Conservation (phyloP, 768 basidiomycete species). For the Calvatia gigantea region DNA sequence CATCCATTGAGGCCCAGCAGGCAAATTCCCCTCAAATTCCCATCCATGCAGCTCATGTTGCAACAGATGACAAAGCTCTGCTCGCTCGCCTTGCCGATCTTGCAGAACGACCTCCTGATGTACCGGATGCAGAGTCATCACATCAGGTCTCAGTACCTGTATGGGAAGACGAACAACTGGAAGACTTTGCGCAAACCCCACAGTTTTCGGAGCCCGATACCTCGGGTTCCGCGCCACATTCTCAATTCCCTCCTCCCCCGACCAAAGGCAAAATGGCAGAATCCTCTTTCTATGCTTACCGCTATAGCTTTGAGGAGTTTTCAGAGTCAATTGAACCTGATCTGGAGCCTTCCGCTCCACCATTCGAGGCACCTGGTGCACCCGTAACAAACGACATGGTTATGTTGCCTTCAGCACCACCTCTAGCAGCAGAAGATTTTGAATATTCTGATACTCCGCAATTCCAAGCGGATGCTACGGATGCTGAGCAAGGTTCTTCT, state of each 20-base stretch:
- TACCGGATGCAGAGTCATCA: conserved; percentile 12
- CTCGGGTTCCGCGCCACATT: conserved; percentile 18
- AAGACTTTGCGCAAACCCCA: conserved; percentile 26
- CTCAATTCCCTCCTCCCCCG: conserved; percentile 41
- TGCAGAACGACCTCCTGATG: conserved; percentile 51
- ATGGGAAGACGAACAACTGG: conserved; percentile 49
- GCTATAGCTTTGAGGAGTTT: conserved; percentile 38
- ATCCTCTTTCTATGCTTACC: conserved; percentile 37
- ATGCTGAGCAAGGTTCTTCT: conserved; percentile 13
- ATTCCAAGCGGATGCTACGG: conserved; percentile 12
- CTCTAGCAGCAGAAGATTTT: conserved; percentile 25
- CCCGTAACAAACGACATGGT: conserved; percentile 24
- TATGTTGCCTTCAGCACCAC: conserved; percentile 49
- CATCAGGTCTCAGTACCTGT: conserved; percentile 43
- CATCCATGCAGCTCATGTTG: conserved; percentile 50
- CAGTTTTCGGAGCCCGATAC: conserved; percentile 3
- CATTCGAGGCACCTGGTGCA: conserved; percentile 40
- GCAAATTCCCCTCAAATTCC: conserved; percentile 14
- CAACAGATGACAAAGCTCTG: conserved; percentile 61
- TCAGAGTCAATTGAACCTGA: conserved; percentile 27
- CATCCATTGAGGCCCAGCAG: conserved; percentile 10
- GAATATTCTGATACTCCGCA: conserved; percentile 9
- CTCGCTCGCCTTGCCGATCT: conserved; percentile 49
- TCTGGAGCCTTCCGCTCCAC: conserved; percentile 39
- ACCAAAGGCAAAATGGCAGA: conserved; percentile 39